Evolutionary conservation across 192 early-diverging fungal genomes (phyloP).

Genomic region (Haplosporangium gracile): DNA sequence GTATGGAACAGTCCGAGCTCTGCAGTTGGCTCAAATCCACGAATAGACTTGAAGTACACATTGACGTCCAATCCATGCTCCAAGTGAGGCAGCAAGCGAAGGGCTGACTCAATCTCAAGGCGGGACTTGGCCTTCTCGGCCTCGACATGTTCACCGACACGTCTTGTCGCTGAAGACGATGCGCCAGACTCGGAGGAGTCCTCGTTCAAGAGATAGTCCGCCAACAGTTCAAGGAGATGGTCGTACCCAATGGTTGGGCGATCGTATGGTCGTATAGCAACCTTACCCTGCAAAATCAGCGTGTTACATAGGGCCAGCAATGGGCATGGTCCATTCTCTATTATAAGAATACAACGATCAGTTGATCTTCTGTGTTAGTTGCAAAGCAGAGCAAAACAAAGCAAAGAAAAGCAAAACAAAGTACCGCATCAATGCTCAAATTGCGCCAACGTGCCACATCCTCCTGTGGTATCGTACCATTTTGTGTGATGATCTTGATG

Average conservation of each 20-base stretch:
- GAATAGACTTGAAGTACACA: constrained; percentile 81
- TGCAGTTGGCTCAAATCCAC: constrained; percentile 80
- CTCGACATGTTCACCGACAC: constrained; percentile 32
- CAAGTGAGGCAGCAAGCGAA: constrained; percentile 72
- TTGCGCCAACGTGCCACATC: not conserved
- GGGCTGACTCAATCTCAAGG: constrained; percentile 67
- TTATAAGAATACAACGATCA: constrained; percentile 6
- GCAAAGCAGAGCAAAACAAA: not conserved
- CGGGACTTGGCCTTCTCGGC: constrained; percentile 50
- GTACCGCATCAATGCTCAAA: not conserved
- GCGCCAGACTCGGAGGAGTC: constrained; percentile 10
- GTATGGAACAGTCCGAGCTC: constrained; percentile 80
- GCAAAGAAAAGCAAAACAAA: not conserved
- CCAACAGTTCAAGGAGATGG: constrained; percentile 78
- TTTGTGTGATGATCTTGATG: constrained; percentile 90
- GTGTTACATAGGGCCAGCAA: constrained; percentile 88
- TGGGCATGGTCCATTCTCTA: constrained; percentile 93
- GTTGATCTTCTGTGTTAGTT: not conserved
- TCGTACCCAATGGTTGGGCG: constrained; percentile 72
- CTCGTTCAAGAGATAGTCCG: constrained; percentile 77
- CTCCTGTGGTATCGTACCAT: constrained; percentile 58
- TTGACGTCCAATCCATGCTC: constrained; percentile 85
- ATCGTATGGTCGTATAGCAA: constrained; percentile 68
- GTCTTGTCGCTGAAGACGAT: not conserved
- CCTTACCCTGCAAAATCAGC: constrained; percentile 78